Evolutionary conservation across 345 rosid genomes (phyloP), one percentile per base, ranked within the genome.

Genomic region (Euphorbia pulcherrima): DNA sequence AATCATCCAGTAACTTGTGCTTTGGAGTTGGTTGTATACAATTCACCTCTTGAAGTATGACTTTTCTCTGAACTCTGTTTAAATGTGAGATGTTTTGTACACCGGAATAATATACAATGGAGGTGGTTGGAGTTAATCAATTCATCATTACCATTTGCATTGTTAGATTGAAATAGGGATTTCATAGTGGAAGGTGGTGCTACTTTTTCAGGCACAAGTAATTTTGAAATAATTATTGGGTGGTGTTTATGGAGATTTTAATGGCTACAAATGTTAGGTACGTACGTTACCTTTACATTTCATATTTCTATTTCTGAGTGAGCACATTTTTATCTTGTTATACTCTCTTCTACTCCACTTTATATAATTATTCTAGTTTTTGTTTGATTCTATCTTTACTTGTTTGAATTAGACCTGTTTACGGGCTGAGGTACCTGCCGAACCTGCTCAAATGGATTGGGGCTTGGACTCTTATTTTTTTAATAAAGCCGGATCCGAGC

Each of bases 231-330:
- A 24, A 14, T 24, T 12, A 4, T n/a, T 13, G 52, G 20, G 51
- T 48, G 23, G 13, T 30, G n/a, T 33, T 60, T 14, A 60, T 21
- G 28, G 41, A 14, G 52, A 28, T 11, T 47, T 40, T 63, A 27
- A 41, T 63, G 28, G 67, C 53, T 63, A 8, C 54, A 46, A 41
- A 52, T 20, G 46, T 65, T 66, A 53, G 69, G 37, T 52, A 53
- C n/a, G 30, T n/a, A n/a, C n/a, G n/a, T n/a, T n/a, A n/a, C n/a
- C n/a, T 52, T 66, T 35, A 33, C 16, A 46, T 66, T 53, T 66
- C 69, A 66, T 51, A 37, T 53, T 52, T 52, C 60, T 16, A 4
- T 52, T 51, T 66, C 24, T 2, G 33, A 10, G 21, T 60, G 18
- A 47, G 60, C 50, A 23, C 24, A 66, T 11, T 9, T 12, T 33